phyloP scores from a whole-genome alignment of 768 basidiomycete species.

The Glaciozyma martinii region DNA sequence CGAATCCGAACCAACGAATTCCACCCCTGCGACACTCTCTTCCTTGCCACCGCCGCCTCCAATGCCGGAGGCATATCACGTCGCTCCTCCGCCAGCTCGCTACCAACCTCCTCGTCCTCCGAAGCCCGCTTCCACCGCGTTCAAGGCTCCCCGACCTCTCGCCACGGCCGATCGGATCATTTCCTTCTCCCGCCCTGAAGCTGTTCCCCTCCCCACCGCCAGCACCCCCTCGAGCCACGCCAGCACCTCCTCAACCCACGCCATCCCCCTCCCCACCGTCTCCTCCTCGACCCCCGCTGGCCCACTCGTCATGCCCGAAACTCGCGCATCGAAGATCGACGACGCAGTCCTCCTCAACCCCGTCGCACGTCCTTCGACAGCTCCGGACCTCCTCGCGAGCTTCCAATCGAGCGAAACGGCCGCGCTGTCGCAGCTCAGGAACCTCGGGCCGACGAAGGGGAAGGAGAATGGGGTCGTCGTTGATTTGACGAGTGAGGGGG shows the following conservation, averaged over 20 bases:
- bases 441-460: neutral
- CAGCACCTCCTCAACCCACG: neutral
- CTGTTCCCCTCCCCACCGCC: no score
- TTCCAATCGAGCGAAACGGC: constrained; percentile 12
- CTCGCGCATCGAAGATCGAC: constrained; percentile 7
- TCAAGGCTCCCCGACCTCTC: neutral
- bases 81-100: neutral
- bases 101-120: neutral
- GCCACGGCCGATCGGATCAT: neutral
- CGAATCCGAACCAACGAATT: neutral
- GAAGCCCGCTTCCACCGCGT: no score
- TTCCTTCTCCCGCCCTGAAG: neutral
- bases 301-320: constrained; percentile 16
- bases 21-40: neutral
- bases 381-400: constrained; percentile 6
- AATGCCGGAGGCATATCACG: neutral
- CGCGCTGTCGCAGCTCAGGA: neutral
- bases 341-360: constrained; percentile 26
- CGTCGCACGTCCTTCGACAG: neutral
- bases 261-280: neutral
- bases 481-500: neutral
- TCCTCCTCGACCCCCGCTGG: constrained; percentile 1
- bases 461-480: neutral
- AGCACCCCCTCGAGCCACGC: neutral
- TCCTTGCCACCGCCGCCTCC: neutral